Base-by-base conservation (phyloP, 176 grass and related monocot genomes). In the Oryza glaberrima region DNA sequence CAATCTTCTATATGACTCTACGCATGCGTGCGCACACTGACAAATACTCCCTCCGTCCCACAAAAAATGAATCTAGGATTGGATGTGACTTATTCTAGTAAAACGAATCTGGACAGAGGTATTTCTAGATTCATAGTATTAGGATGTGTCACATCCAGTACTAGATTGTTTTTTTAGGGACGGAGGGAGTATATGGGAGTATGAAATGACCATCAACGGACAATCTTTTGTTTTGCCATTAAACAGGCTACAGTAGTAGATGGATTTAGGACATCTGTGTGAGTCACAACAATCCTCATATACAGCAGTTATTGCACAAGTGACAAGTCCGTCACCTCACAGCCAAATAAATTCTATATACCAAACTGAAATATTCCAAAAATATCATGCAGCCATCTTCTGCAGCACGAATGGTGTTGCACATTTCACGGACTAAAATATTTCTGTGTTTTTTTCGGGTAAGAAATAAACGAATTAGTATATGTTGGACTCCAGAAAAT, bases 251-350 rank as follows among this genome's bases (percentile, higher is more conserved):
- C 28, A 12, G 60, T 19, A 58, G 54, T 9, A 61, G 48, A 72
- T 40, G 68, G 34, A 0, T 44, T 72, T 72, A 28, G 35, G 7
- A n/a, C 48, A 61, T 70, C 45, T 23, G 15, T 80, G 25, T 80
- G 43, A 65, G 61, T 17, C 2, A 30, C 28, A 1, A 81, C 26
- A 35, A 20, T 77, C 11, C 34, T 44, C 11, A 44, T 5, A 44
- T 46, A 45, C 30, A 60, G 3, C 34, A 78, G 10, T 72, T 71
- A 82, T 25, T 56, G 63, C 60, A 45, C 15, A 81, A 81, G 77
- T 43, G 45, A 45, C 15, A 81, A 81, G 77, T 43, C 38, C 25
- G 26, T 54, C 15, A 52, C 46, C 70, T 15, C 2, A 3, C 23
- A 81, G 19, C 45, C 22, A 67, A 75, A 67, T 45, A 20, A 70